A percentile compares a stretch with the other conserved stretches of the same genome.
Evolutionary conservation across 192 early-diverging fungal species (phyloP).

Genomic region (Piromyces finnis): DNA sequence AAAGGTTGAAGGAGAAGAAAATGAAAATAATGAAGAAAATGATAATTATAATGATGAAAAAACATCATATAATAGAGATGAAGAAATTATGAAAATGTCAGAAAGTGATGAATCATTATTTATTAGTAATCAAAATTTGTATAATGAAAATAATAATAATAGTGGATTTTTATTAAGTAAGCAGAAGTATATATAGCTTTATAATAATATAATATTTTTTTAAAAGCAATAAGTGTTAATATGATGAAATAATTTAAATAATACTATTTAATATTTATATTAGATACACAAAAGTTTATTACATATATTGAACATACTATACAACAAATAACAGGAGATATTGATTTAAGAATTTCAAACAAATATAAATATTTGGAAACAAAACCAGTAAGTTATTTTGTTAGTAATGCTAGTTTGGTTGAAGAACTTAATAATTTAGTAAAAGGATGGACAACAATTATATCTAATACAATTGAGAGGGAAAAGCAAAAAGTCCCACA

Average conservation of each 20-base stretch:
- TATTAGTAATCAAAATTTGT: not conserved
- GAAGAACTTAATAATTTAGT: not conserved
- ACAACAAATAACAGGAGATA: not conserved
- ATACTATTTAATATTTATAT: too few relatives aligned
- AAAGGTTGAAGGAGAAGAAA: not conserved
- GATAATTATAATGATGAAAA: not conserved
- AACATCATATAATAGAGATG: not conserved
- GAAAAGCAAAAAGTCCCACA: not conserved
- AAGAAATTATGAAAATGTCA: slow-evolving; percentile 8
- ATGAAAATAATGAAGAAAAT: not conserved
- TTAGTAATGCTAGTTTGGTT: not conserved
- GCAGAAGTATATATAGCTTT: too few relatives aligned
- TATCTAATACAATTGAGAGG: not conserved
- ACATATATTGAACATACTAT: not conserved
- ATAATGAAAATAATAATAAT: not conserved
- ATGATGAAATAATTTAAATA: too few relatives aligned
- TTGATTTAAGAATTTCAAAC: not conserved
- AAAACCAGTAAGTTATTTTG: not conserved
- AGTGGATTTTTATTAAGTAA: not conserved
- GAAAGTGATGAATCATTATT: not conserved
- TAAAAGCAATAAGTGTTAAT: too few relatives aligned
- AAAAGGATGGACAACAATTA: not conserved
- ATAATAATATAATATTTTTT: too few relatives aligned
- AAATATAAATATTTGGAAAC: not conserved
- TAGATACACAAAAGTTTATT: not conserved